Base-by-base conservation (phyloP, 129 eudicot species). In the Pseudognaphalium luteoalbum region DNA sequence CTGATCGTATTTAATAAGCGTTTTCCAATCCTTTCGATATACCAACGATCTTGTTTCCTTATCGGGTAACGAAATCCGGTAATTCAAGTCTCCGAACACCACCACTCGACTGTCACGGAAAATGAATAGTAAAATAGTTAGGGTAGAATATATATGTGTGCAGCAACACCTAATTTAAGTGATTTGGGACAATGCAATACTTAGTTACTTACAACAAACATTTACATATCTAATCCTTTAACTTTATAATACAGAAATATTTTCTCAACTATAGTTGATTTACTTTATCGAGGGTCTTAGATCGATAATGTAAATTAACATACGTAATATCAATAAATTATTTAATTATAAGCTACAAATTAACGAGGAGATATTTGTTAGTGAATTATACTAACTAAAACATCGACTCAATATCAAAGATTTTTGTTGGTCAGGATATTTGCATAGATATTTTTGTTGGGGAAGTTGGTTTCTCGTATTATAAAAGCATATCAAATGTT, bases 81-180 rank as follows among this genome's bases (percentile, higher is more conserved):
- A 91, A 66, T 91, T 91, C 83, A 91, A 79, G 80, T 91, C 97
- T 32, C 97, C 97, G 4, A 91, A 84, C 72, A 87, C 68, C 51
- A 91, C 81, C 51, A 91, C 89, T 32, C 73, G 85, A 68, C 97
- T 91, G 85, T 62, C 7, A 35, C 29, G 56, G 5, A 5, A 12
- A 47, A 14, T 47, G 14, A 14, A 47, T 14, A 41, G 47, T 41
- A 41, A 9, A 54, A n/a, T 19, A 54, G 8, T 16, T 1, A 17
- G 58, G 58, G n/a, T 0, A 17, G 1, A 54, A n/a, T 54, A 54
- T 54, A 41, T 10, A 37, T 37, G 11, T 3, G 9, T 39, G 10
- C 12, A 41, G 12, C 47, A 8, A 9, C 47, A 41, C 14, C 1
- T 35, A 42, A 42, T 0, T 41, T 41, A 8, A 3, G 50, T 41